Evolutionary conservation across 495 filamentous ascomycete species (phyloP).

Genomic region (Hypoxylon intermedium): DNA sequence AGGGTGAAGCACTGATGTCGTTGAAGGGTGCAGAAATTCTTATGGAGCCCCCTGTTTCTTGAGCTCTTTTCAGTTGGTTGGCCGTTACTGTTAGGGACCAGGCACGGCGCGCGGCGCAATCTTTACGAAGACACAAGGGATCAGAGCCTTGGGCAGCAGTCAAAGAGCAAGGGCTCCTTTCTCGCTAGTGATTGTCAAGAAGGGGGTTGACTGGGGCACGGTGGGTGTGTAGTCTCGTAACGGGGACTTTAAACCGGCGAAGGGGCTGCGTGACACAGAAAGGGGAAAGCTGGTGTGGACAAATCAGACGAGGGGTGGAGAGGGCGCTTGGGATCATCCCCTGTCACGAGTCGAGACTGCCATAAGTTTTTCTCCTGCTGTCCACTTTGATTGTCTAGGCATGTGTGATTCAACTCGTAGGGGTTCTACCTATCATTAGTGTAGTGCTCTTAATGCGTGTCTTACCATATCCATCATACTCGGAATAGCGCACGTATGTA

Average conservation of each 20-base stretch:
- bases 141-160: constrained; percentile 33
- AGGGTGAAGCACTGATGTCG: constrained; percentile 40
- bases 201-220: constrained; percentile 25
- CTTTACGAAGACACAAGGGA: constrained; percentile 29
- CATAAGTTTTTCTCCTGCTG: constrained; percentile 4
- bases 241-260: no score
- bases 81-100: constrained; percentile 11
- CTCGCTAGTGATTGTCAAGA: constrained; percentile 9
- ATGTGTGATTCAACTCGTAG: background rate
- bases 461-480: background rate
- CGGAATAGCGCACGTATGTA: background rate
- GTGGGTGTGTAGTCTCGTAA: constrained; percentile 8
- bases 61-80: constrained; percentile 14
- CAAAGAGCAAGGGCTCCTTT: constrained; percentile 24
- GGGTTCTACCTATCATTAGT: background rate
- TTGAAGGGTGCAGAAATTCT: constrained; percentile 32
- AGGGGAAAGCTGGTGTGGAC: constrained; percentile 27
- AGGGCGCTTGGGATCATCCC: constrained; percentile 16
- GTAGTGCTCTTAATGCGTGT: background rate
- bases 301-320: constrained; percentile 19
- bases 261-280: constrained; percentile 15
- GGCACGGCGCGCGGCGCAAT: constrained; percentile 30
- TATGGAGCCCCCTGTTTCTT: constrained; percentile 29
- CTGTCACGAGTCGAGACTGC: constrained; percentile 27
- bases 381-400: constrained; percentile 1